A percentile compares a stretch with the other conserved stretches of the same genome.
Evolutionary conservation across 2,329 filamentous ascomycete species (phyloP).

Genomic region (Diaporthe humulicola): DNA sequence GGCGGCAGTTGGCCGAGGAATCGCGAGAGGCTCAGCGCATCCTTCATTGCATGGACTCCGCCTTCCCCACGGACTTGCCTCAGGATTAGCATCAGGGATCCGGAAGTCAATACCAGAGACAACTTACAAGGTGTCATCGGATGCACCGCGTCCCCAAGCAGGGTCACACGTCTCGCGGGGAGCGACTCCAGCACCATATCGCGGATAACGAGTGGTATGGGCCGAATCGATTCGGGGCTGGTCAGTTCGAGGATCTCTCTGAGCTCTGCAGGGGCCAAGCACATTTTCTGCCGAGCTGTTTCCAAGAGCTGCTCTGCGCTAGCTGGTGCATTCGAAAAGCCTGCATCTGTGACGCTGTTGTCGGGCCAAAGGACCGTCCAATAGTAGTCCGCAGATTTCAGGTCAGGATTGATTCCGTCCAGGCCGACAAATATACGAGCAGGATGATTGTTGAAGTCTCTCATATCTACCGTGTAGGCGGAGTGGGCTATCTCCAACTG

Average conservation of each 20-base stretch:
- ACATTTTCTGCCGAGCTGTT: slow-evolving; percentile 5
- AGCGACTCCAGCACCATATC: slow-evolving; percentile 8
- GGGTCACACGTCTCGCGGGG: background rate
- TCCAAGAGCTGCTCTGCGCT: slow-evolving; percentile 13
- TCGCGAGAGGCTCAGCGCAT: background rate
- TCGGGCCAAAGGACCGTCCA: slow-evolving; percentile 42
- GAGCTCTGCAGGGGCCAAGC: background rate
- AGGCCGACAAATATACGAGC: slow-evolving; percentile 43
- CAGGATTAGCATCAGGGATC: background rate
- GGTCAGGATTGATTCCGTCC: slow-evolving; percentile 41
- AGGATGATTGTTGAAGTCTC: slow-evolving; percentile 9
- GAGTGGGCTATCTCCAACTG: slow-evolving; percentile 47
- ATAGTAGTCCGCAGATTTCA: slow-evolving; percentile 45
- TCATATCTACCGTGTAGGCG: slow-evolving; percentile 39
- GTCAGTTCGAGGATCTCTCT: slow-evolving; percentile 7
- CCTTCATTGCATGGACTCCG: slow-evolving; percentile 5
- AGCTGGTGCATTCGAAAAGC: background rate
- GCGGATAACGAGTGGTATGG: background rate
- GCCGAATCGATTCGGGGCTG: background rate
- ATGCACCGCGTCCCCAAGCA: slow-evolving; percentile 20
- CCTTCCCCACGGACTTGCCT: background rate
- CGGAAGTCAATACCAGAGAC: background rate
- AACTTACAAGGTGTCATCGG: slow-evolving; percentile 16
- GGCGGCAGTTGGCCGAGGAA: background rate
- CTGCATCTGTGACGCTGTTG: background rate